Evolutionary conservation across 2,329 filamentous ascomycete genomes (phyloP), one percentile per base, ranked within the genome.

Genomic region (Fusarium sp.): DNA sequence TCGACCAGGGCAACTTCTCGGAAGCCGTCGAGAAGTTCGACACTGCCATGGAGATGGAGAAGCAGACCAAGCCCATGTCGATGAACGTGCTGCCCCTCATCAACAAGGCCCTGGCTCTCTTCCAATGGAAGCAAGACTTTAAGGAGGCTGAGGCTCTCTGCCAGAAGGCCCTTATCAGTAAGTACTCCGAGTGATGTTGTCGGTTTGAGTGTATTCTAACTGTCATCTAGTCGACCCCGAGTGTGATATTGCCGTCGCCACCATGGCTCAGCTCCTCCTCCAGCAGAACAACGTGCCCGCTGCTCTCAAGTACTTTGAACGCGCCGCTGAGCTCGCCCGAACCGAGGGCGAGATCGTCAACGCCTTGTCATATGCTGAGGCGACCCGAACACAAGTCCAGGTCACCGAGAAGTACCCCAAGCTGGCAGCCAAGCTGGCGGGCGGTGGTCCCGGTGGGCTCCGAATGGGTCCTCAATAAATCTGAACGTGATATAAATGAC

Each of bases 111-210:
- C 90, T 99, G 31, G 95, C 96, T 14, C 88, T 98, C 56, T 98
- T 98, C 90, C 97, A 99, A 83, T 98, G 95, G 93, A 98, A 98
- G 89, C 93, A 97, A 80, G 96, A 98, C 85, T 98, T 97, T 81
- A 88, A 90, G 70, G 96, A 98, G 84, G 96, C 97, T 3, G 95
- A 99, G 88, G 94, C 97, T 85, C 89, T 99, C 62, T 99, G 97
- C 89, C 92, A 98, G 85, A 98, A 98, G 88, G 97, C 97, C 33
- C 88, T 99, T 60, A 98, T 98, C 80, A 97, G 95, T 98, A 89
- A 88, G 94, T 89, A 25, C 16, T 29, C 65, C 79, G 29, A 10
- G 25, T 18, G 7, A 16, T 11, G n/a, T 29, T 11, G n/a, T 29
- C 63, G 33, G 20, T 25, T 40, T 52, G 65, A 22, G 9, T 25